phyloP scores from a whole-genome alignment of 371 early-diverging fungal genomes.

The Coemansia sp. region DNA sequence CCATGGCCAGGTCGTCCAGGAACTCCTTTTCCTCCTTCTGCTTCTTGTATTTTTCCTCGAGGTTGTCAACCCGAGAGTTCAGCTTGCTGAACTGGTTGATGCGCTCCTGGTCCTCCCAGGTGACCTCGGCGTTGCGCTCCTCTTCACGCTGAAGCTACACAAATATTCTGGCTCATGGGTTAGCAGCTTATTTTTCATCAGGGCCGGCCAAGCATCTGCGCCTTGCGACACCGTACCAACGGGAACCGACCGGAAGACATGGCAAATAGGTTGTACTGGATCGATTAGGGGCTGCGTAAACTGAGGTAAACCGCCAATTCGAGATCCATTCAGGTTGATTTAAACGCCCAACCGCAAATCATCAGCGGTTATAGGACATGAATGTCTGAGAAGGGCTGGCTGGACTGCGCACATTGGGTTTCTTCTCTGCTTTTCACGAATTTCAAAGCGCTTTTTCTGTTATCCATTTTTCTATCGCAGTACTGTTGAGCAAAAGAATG shows the following conservation, averaged over 20 bases:
- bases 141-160: slow-evolving; percentile 68
- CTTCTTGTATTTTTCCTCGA: slow-evolving; percentile 76
- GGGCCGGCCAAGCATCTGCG: not conserved
- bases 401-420: no score
- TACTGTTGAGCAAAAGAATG: slow-evolving; percentile 7
- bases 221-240: slow-evolving; percentile 26
- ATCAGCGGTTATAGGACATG: no score
- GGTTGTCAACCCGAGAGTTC: slow-evolving; percentile 71
- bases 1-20: slow-evolving; percentile 85
- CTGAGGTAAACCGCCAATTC: no score
- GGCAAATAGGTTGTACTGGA: not conserved
- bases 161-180: not conserved
- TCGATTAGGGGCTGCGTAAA: no score
- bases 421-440: no score
- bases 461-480: no score
- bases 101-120: slow-evolving; percentile 91
- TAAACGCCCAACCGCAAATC: no score
- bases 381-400: no score
- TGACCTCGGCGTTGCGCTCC: slow-evolving; percentile 86
- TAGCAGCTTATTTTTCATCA: not conserved
- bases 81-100: slow-evolving; percentile 93
- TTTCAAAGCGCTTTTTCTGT: no score
- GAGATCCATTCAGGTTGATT: no score
- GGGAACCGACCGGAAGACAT: slow-evolving; percentile 46
- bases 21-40: slow-evolving; percentile 89